Base-by-base conservation (phyloP, 2,329 filamentous ascomycete species). In the Cladosporium velox region DNA sequence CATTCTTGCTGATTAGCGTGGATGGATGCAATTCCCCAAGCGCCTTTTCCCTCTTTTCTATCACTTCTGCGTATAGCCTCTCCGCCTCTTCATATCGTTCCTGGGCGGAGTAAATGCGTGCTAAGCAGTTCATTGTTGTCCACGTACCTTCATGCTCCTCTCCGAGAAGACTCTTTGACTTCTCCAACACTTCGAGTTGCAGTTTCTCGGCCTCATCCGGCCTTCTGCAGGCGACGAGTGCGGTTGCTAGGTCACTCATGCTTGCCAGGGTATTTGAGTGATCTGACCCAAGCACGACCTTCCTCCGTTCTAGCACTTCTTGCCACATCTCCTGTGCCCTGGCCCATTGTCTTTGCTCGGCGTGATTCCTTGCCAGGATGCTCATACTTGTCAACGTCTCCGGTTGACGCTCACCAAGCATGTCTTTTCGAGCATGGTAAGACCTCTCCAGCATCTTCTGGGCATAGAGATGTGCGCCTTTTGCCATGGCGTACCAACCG, bases 221-320 rank as follows among this genome's bases (percentile, higher is more conserved):
- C 10, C n/a, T 30, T 24, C 60, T 47, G 24, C 52, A 47, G 24
- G 12, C 6, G 24, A 26, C 6, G 24, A 41, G 30, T 15, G 47
- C 35, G 12, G 14, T 11, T 24, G 59, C 67, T 14, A 69, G 52
- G 38, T 61, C 66, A 18, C 24, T 34, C 52, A 67, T 64, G 35
- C 38, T 64, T 21, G n/a, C 35, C 26, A 67, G 66, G 28, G 67
- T 69, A 6, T 64, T 24, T 24, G 64, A 66, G 67, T 69, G 60
- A 32, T 68, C 61, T 8, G 21, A 8, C 30, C 66, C 68, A 4
- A 66, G 66, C 52, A 65, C 58, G 41, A 34, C 61, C 64, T 60
- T 61, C 26, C 32, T 49, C 10, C 35, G 57, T 55, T 67, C 64
- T 4, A 66, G 2, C 44, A 67, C 66, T 44, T 65, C 24, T 41